These are phyloP conservation scores for Salvia sclarea DNA, from an alignment of 305 asterid genomes.

Conservation along the genomic window DNA sequence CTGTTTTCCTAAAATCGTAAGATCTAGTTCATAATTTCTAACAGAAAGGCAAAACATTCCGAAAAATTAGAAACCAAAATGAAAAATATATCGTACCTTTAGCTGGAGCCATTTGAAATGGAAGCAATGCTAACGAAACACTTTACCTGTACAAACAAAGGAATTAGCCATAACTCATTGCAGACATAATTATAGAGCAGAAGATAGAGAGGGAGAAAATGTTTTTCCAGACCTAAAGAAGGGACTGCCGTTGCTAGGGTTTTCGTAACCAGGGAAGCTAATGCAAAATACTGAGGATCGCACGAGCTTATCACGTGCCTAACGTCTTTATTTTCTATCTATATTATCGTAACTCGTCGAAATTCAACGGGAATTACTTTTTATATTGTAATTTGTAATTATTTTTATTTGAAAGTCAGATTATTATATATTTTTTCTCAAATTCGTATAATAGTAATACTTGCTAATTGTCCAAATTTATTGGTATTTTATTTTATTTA, in stretches of 20 bases:
- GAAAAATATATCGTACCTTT: slow-evolving; percentile 31
- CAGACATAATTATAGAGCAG: background rate
- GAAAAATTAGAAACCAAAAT: background rate
- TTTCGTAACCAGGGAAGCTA: background rate
- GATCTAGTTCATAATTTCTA: background rate
- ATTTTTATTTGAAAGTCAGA: too few relatives aligned
- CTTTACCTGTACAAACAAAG: slow-evolving; percentile 11
- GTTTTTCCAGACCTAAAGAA: slow-evolving; percentile 11
- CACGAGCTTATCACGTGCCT: slow-evolving; percentile 33
- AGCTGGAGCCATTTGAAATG: slow-evolving; percentile 49
- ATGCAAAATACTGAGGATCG: background rate
- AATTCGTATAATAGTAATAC: too few relatives aligned
- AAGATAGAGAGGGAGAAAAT: background rate
- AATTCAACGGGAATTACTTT: too few relatives aligned
- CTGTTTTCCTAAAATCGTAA: background rate
- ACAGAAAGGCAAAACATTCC: background rate
- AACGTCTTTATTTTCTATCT: background rate
- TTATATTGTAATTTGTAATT: too few relatives aligned
- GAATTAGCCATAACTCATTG: background rate
- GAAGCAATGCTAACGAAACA: background rate
- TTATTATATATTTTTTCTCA: too few relatives aligned
- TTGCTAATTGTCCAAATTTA: too few relatives aligned
- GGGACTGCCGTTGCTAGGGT: slow-evolving; percentile 36
- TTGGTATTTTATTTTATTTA: too few relatives aligned
- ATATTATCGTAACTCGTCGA: too few relatives aligned